These are phyloP conservation scores for Rasamsonia emersonii DNA, from an alignment of 2,329 filamentous ascomycete genomes.

Conservation along the genomic window DNA sequence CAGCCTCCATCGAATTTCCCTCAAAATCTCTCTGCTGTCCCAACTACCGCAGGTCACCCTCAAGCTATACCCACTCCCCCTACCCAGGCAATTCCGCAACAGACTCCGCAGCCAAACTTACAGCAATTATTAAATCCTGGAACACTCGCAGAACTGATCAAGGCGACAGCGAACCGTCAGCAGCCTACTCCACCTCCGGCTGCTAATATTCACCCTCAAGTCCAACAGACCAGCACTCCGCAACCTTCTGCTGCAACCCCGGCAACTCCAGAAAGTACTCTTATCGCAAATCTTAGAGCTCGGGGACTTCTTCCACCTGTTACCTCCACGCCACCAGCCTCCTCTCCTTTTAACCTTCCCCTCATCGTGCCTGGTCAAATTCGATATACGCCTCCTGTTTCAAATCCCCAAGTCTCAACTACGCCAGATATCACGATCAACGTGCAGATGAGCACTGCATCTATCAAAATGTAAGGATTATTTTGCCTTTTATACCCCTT, in stretches of 20 bases:
- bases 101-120: conserved; percentile 23
- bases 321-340: conserved; percentile 26
- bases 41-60: conserved; percentile 1
- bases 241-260: conserved; percentile 35
- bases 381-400: conserved; percentile 27
- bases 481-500: conserved; percentile 4
- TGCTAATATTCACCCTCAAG: conserved; percentile 38
- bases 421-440: conserved; percentile 21
- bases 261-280: conserved; percentile 45
- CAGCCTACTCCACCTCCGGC: conserved; percentile 40
- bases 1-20: conserved; percentile 11
- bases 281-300: conserved; percentile 60
- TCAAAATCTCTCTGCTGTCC: conserved; percentile 8
- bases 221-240: conserved; percentile 51
- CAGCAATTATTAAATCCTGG: conserved; percentile 30
- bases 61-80: conserved; percentile 27
- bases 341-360: conserved; percentile 31
- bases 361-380: conserved; percentile 31
- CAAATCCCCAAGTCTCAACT: conserved; percentile 24
- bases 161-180: conserved; percentile 33
- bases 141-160: conserved; percentile 37
- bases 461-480: conserved; percentile 61
- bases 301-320: conserved; percentile 55
- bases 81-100: conserved; percentile 25
- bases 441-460: conserved; percentile 53